These are phyloP conservation scores for Pichia nakasei DNA, from an alignment of 805 yeast species.

Conservation along the genomic window DNA sequence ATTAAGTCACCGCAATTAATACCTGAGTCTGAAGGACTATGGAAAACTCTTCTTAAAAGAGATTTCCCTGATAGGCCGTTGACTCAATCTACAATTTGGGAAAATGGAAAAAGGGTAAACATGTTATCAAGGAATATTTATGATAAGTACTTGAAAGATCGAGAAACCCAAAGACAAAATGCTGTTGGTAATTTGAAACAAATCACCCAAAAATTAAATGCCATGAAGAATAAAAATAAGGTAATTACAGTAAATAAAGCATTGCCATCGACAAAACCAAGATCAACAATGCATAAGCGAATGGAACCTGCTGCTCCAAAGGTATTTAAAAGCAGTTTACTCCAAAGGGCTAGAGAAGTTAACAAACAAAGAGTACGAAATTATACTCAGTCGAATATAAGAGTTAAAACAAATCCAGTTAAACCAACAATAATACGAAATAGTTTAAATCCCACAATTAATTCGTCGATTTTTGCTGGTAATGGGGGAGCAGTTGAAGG, in stretches of 20 bases:
- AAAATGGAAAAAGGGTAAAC: constrained; percentile 13
- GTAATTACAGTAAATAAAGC: constrained; percentile 27
- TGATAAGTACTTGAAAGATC: constrained; percentile 30
- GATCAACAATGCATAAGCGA: constrained; percentile 1
- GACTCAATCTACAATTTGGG: constrained; percentile 8
- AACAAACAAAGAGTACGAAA: constrained; percentile 14
- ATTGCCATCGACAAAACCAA: constrained; percentile 13
- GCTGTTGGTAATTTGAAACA: constrained; percentile 37
- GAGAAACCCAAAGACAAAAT: constrained; percentile 34
- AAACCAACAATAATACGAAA: neutral
- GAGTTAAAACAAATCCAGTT: neutral
- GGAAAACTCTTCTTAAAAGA: constrained; percentile 35
- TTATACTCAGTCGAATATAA: constrained; percentile 1
- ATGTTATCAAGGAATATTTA: constrained; percentile 34
- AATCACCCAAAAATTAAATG: constrained; percentile 32
- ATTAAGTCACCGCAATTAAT: constrained; percentile 33
- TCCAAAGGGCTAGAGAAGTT: constrained; percentile 26
- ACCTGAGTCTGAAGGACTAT: constrained; percentile 35
- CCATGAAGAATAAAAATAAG: constrained; percentile 34
- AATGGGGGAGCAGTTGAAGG: too few relatives aligned
- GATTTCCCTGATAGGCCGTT: constrained; percentile 42
- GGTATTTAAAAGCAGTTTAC: constrained; percentile 20
- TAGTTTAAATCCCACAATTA: too few relatives aligned
- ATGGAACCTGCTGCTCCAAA: neutral
- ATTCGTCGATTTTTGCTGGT: neutral